Evolutionary conservation across 2,329 filamentous ascomycete species (phyloP).

Genomic region (Apiospora hydei): DNA sequence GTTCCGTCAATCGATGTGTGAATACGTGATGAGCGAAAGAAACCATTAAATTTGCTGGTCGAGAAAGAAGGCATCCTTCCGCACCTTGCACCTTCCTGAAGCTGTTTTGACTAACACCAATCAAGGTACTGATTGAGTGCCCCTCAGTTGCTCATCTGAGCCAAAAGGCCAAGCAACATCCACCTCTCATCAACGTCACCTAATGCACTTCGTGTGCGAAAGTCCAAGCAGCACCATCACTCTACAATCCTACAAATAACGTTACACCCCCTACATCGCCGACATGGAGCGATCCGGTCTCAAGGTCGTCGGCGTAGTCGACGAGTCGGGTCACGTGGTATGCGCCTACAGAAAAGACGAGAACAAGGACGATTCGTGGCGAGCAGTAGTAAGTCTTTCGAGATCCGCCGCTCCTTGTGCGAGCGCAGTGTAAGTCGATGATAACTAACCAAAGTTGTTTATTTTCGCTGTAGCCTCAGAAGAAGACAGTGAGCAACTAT

Average conservation of each 20-base stretch:
- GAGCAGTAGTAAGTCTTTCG: conserved; percentile 25
- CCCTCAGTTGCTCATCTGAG: not conserved
- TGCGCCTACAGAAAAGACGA: conserved; percentile 63
- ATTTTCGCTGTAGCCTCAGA: conserved; percentile 26
- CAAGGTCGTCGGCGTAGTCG: conserved; percentile 34
- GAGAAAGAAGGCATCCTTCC: not conserved
- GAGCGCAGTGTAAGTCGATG: not conserved
- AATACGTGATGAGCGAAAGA: not conserved
- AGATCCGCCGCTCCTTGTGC: not conserved
- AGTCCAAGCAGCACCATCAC: not conserved
- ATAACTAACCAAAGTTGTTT: not conserved
- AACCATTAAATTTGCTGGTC: not conserved
- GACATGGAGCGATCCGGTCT: conserved; percentile 25
- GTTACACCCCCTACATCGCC: not conserved
- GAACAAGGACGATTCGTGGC: conserved; percentile 52
- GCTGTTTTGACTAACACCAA: not conserved
- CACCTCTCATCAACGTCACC: not conserved
- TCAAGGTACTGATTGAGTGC: not conserved
- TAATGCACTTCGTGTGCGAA: not conserved
- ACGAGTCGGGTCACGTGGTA: conserved; percentile 37
- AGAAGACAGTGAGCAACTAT: conserved; percentile 33
- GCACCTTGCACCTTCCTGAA: not conserved
- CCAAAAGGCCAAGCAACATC: not conserved
- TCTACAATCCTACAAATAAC: not conserved
- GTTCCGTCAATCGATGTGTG: not conserved